Evolutionary conservation across 2,329 filamentous ascomycete species (phyloP).

Genomic region (Colletotrichum australisinense): DNA sequence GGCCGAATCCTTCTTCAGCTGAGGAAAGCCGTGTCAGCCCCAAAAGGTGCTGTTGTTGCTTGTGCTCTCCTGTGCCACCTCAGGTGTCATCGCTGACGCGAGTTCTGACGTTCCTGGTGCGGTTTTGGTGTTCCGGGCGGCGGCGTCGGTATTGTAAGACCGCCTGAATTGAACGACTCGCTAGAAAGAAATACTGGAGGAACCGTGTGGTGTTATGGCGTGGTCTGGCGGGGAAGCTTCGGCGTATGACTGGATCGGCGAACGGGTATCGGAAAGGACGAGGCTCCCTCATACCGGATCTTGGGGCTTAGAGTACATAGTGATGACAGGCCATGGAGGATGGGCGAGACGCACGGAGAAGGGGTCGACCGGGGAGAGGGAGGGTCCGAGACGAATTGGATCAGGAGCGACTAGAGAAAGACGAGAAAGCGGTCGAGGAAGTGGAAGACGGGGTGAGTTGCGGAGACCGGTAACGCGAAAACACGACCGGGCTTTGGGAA

Average conservation of each 20-base stretch:
- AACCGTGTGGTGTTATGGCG: conserved; percentile 4
- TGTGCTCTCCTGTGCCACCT: background rate
- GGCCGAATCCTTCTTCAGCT: background rate
- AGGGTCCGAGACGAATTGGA: conserved; percentile 9
- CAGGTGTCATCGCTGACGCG: background rate
- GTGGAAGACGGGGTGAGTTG: conserved; percentile 11
- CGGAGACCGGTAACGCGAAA: conserved; percentile 18
- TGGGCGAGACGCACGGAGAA: conserved; percentile 32
- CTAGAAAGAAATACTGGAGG: conserved; percentile 1
- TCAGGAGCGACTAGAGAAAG: background rate
- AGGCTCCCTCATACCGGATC: background rate
- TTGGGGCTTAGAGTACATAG: conserved; percentile 3
- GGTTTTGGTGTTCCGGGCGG: background rate
- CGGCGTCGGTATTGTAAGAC: conserved; percentile 2
- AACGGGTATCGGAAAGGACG: conserved; percentile 24
- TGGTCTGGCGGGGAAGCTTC: conserved; percentile 16
- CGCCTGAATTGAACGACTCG: conserved; percentile 8
- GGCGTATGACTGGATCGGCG: conserved; percentile 20
- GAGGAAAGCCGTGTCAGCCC: background rate
- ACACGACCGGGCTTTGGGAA: background rate
- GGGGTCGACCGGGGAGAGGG: conserved; percentile 19
- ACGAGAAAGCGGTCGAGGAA: conserved; percentile 24
- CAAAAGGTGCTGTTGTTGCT: background rate
- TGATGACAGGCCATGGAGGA: conserved; percentile 1
- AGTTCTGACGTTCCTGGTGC: background rate